Base-by-base conservation (phyloP, 305 asterid species). In the Euphrasia arctica region DNA sequence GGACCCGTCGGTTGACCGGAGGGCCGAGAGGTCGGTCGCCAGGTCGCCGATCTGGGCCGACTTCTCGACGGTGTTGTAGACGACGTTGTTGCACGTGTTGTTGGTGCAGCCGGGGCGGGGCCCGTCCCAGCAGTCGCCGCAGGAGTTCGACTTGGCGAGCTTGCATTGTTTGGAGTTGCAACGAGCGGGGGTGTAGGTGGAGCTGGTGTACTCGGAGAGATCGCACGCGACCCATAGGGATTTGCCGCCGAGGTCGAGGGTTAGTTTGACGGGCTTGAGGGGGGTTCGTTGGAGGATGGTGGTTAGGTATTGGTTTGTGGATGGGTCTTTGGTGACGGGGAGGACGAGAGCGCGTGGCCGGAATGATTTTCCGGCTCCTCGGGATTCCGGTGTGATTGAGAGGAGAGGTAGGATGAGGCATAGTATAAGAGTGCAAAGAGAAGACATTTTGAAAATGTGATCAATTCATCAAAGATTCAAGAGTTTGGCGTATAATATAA, bases 181-280 rank as follows among this genome's bases (percentile, higher is more conserved):
- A 0, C 34, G 74, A 5, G 82, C 86, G 39, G 84, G 70, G 49
- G 57, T 61, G 67, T 77, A 80, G 10, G 87, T 70, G 25, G 85
- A 75, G 76, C 87, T 80, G 2, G 0, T 58, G 63, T 67, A 80
- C 12, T 72, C 80, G 14, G 58, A 59, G 18, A 54, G 49, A 5
- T 71, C 82, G 50, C 92, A 82, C n/a, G 78, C 85, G 11, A 73
- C 79, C 92, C 86, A 82, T 7, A 85, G 55, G 47, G 77, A 63
- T 27, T 75, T 84, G 0, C 87, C 87, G 50, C 89, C 87, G 9
- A 80, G 65, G 73, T 85, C 83, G 9, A 85, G 22, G 11, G 76
- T 70, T 31, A 85, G 18, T 29, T 77, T 77, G 15, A 80, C 74
- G 11, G 81, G 72, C 39, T 62, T 72, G 15, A 77, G 75, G 11